Percentiles rank a stretch among this genome's conserved stretches.
Conservation (phyloP, 805 yeast species). For the Saturnispora gosingensis region DNA sequence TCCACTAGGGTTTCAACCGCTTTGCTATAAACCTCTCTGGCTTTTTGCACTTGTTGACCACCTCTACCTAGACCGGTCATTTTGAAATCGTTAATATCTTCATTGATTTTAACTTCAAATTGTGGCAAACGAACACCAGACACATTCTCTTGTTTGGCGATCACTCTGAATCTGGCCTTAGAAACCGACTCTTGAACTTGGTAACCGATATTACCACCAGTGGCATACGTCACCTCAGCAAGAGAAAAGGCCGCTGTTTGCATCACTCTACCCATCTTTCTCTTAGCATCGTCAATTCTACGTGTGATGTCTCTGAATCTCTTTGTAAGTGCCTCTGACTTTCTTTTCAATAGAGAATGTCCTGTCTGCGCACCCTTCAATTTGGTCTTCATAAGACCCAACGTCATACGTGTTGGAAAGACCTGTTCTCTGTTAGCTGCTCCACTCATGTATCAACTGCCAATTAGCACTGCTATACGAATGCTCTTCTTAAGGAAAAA, state of each 20-base stretch:
- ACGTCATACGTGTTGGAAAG: slow-evolving; percentile 96
- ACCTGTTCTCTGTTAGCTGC: slow-evolving; percentile 68
- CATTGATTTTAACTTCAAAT: slow-evolving; percentile 77
- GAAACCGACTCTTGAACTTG: slow-evolving; percentile 89
- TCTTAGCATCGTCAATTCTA: slow-evolving; percentile 88
- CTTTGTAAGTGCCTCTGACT: slow-evolving; percentile 94
- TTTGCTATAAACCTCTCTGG: slow-evolving; percentile 84
- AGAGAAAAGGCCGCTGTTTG: slow-evolving; percentile 95
- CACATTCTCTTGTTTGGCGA: slow-evolving; percentile 91
- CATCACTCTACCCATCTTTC: slow-evolving; percentile 98
- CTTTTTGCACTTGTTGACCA: slow-evolving; percentile 95
- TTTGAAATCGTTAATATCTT: slow-evolving; percentile 84
- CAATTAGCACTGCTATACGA: neutral
- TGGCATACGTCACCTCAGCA: slow-evolving; percentile 96
- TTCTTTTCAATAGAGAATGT: slow-evolving; percentile 84
- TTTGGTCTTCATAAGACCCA: slow-evolving; percentile 89
- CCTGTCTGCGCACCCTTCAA: slow-evolving; percentile 97
- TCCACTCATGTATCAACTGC: slow-evolving; percentile 4
- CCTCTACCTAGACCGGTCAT: slow-evolving; percentile 97
- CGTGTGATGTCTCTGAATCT: slow-evolving; percentile 93
- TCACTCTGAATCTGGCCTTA: slow-evolving; percentile 84
- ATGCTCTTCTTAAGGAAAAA: neutral
- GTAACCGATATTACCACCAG: slow-evolving; percentile 91
- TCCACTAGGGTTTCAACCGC: slow-evolving; percentile 97
- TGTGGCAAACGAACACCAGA: slow-evolving; percentile 93